Evolutionary conservation across 805 yeast genomes (phyloP), one percentile per base, ranked within the genome.

Genomic region (Spathaspora boniae): DNA sequence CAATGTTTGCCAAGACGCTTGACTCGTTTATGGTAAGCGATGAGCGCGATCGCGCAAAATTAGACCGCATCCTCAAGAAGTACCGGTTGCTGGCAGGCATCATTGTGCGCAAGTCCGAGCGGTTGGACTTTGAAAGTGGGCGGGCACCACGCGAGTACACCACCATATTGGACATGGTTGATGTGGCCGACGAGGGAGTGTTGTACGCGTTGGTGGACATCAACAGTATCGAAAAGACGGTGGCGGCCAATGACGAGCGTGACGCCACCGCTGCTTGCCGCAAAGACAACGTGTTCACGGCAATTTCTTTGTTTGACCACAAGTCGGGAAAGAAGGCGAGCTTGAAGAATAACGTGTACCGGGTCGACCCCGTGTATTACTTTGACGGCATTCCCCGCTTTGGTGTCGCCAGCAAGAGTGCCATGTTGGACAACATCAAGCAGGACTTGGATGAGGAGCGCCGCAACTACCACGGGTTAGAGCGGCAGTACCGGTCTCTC

Each of bases 11-110:
- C 2, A 57, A 62, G 7, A 56, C 75, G 0, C 54, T 85, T 6
- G 76, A 70, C 26, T 67, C 86, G 0, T 87, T 86, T 56, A 65
- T 85, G 23, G 96, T 86, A 1, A 68, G 75, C 23, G 76, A 74
- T 49, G 73, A 66, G 30, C 67, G 68, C 19, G 98, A 91, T 52
- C 68, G 79, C 29, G 47, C 45, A 36, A 28, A 59, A 7, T 48
- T 67, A 15, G 45, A 33, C 2, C 53, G 55, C 8, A 48, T 57
- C 1, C 49, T 82, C 33, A 54, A 48, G 37, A 36, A 52, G 19
- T 26, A 42, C 30, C 30, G 40, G 9, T 32, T 54, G 4, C 51
- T 58, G 39, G 58, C 59, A 29, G 68, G 70, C 31, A 68, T 82
- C 6, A 55, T 77, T 16, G 69, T 72, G 2, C 65, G 87, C 41